Evolutionary conservation across 495 filamentous ascomycete genomes (phyloP).

Genomic region (Penicillium salamii): DNA sequence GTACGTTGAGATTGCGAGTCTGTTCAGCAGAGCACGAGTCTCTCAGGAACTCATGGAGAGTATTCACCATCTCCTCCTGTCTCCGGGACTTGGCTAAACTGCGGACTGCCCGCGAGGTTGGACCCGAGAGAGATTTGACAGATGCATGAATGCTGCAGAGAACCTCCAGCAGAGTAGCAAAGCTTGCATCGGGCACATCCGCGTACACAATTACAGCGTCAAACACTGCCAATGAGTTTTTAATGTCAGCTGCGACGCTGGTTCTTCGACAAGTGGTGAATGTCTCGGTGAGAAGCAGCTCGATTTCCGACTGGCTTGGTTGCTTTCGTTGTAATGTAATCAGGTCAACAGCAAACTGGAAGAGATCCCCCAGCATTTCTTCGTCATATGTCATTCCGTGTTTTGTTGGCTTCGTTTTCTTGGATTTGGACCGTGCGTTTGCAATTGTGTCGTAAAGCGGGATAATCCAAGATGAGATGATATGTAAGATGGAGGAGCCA

Average conservation of each 20-base stretch:
- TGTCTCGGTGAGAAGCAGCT: constrained; percentile 61
- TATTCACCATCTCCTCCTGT: constrained; percentile 64
- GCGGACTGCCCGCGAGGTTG: constrained; percentile 71
- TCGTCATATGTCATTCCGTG: constrained; percentile 56
- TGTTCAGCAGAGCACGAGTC: constrained; percentile 42
- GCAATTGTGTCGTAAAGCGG: constrained; percentile 41
- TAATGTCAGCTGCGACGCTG: constrained; percentile 68
- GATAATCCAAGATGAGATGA: constrained; percentile 41
- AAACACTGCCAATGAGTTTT: constrained; percentile 71
- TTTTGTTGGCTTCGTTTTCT: constrained; percentile 50
- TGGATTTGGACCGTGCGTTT: constrained; percentile 37
- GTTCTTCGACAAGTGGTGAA: constrained; percentile 75
- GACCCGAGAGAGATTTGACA: constrained; percentile 63
- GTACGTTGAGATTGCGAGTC: constrained; percentile 56
- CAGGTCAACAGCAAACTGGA: constrained; percentile 72
- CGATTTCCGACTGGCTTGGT: constrained; percentile 65
- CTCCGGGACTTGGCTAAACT: constrained; percentile 79
- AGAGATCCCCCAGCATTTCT: constrained; percentile 62
- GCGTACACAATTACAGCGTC: constrained; percentile 78
- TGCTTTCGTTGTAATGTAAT: constrained; percentile 82
- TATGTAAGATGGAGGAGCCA: constrained; percentile 36
- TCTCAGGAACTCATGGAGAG: constrained; percentile 61
- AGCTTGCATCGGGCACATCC: constrained; percentile 64
- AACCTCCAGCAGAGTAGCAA: constrained; percentile 70
- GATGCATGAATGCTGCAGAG: constrained; percentile 80